Evolutionary conservation across 306 rosid species (phyloP), one percentile per base, ranked within the genome.

Genomic region (Glycine latifolia): DNA sequence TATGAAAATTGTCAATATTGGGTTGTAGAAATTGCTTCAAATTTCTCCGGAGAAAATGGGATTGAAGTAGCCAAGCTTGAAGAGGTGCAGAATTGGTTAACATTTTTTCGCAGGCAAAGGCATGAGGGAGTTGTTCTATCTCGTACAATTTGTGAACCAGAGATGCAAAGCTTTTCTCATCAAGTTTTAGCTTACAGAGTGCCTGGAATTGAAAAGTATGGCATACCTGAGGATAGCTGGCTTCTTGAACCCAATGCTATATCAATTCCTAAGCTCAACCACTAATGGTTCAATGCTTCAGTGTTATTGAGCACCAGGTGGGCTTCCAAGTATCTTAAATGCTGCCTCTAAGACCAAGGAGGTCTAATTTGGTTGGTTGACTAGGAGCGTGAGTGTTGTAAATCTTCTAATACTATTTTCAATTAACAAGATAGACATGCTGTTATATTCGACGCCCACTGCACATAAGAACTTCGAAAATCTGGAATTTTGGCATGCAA

Each of bases 161-260:
- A 79, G 15, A 68, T 79, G 58, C 59, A 13, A 3, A 2, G 82
- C 5, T 79, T 79, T 68, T 79, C 82, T 43, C 76, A 67, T 68
- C 68, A 55, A n/a, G n/a, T n/a, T n/a, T n/a, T n/a, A n/a, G n/a
- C n/a, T n/a, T n/a, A n/a, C n/a, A n/a, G n/a, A n/a, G n/a, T n/a
- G n/a, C n/a, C n/a, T n/a, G n/a, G n/a, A n/a, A n/a, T n/a, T n/a
- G n/a, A n/a, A n/a, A n/a, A 44, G 10, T 79, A 79, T 79, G 82
- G 76, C 61, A 79, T 79, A 26, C 82, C 82, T 67, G 56, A 79
- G 76, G 76, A 79, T 8, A 67, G 76, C 15, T 79, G 82, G 82
- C 82, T 68, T 54, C 76, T 79, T 41, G 82, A 79, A 14, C 82
- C 82, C 10, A 41, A 8, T 37, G 76, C 76, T 5, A 55, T 79